phyloP scores from a whole-genome alignment of 2,329 filamentous ascomycete species.

The Aspergillus tamarii region DNA sequence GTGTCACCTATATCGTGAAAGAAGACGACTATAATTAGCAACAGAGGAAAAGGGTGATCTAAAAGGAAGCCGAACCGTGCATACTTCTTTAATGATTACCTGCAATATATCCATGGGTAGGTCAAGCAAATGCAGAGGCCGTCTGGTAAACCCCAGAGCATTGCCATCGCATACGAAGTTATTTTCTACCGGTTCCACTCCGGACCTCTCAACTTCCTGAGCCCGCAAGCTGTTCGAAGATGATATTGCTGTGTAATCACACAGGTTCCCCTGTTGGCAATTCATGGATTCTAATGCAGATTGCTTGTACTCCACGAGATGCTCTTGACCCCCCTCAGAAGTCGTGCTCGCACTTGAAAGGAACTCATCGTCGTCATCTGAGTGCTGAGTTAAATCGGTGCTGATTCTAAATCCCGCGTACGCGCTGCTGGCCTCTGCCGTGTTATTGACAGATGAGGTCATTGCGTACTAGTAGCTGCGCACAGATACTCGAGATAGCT shows the following conservation, averaged over 20 bases:
- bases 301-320: slow-evolving; percentile 14
- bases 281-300: slow-evolving; percentile 12
- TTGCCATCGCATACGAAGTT: neutral
- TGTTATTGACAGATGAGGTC: slow-evolving; percentile 16
- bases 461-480: slow-evolving; percentile 8
- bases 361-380: slow-evolving; percentile 37
- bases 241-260: neutral
- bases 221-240: neutral
- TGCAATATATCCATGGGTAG: slow-evolving; percentile 78
- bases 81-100: slow-evolving; percentile 76
- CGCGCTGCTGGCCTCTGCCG: slow-evolving; percentile 30
- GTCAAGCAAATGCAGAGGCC: slow-evolving; percentile 69
- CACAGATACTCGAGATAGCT: neutral
- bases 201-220: neutral
- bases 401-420: slow-evolving; percentile 28
- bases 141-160: slow-evolving; percentile 34
- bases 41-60: neutral
- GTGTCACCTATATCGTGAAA: slow-evolving; percentile 63
- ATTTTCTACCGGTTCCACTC: slow-evolving; percentile 6
- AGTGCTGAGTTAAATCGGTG: slow-evolving; percentile 28
- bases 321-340: slow-evolving; percentile 23
- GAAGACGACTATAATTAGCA: neutral
- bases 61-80: neutral
- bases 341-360: slow-evolving; percentile 32
- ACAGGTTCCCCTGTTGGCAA: neutral